Percentiles rank a stretch among this genome's conserved stretches.
phyloP scores from a whole-genome alignment of 108 stramenopile species.

The Nitzschia inconspicua region DNA sequence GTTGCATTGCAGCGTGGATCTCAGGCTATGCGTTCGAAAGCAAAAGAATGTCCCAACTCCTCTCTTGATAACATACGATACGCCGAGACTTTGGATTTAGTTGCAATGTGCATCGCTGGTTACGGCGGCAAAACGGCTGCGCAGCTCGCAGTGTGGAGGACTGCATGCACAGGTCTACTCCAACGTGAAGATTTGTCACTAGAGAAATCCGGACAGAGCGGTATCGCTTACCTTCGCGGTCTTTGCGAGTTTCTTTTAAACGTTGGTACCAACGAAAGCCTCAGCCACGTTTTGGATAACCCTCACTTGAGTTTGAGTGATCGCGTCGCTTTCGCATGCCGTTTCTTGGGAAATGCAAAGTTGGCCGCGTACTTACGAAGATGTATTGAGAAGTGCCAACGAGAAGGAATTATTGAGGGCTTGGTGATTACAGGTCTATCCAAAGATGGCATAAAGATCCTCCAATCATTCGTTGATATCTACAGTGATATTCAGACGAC shows the following conservation, averaged over 20 bases:
- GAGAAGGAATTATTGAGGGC: conserved; percentile 71
- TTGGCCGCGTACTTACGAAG: conserved; percentile 52
- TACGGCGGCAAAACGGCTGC: conserved; percentile 42
- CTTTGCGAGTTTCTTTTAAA: conserved; percentile 57
- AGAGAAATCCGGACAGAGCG: conserved; percentile 9
- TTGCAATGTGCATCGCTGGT: conserved; percentile 80
- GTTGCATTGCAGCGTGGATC: conserved; percentile 64
- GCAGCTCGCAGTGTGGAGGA: conserved; percentile 50
- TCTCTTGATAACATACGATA: too few species aligned
- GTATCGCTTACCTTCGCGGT: conserved; percentile 59
- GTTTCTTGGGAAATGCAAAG: conserved; percentile 50
- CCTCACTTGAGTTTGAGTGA: conserved; percentile 59
- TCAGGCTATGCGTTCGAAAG: conserved; percentile 15
- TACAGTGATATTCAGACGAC: conserved; percentile 75
- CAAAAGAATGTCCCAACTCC: conserved; percentile 3
- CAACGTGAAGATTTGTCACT: conserved; percentile 21
- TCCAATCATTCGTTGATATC: conserved; percentile 76
- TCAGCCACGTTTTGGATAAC: conserved; percentile 52
- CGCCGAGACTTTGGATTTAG: conserved; percentile 65
- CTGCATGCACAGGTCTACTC: conserved; percentile 60
- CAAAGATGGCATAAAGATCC: conserved; percentile 65
- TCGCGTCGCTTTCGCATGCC: conserved; percentile 75
- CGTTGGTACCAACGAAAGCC: conserved; percentile 36
- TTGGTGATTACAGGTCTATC: conserved; percentile 73
- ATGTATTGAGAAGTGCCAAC: conserved; percentile 53